Evolutionary conservation across 495 filamentous ascomycete genomes (phyloP), one percentile per base, ranked within the genome.

Genomic region (Zalerion maritima): DNA sequence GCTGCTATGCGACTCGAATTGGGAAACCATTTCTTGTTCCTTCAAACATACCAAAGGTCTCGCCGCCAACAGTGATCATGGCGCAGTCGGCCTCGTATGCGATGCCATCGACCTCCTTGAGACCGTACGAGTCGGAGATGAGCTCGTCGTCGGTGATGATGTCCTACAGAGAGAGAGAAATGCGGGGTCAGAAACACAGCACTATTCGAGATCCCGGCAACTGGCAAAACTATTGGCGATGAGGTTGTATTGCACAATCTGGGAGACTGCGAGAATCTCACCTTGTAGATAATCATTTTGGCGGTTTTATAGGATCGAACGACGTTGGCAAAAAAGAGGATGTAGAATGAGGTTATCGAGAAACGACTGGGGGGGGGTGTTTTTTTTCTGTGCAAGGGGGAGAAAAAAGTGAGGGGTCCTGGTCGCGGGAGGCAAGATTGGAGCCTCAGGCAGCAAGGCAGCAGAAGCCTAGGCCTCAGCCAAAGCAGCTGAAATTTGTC

Each of bases 261-360:
- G 24, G n/a, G 24, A 21, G 22, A 8, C 25, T n/a, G n/a, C 6
- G 25, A 6, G 25, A 24, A 14, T 9, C 68, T 34, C 45, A 89
- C 84, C 66, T 74, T 79, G 75, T 64, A 92, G 54, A 93, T 91
- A 53, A 92, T 75, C 84, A 93, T 93, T 44, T 66, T 79, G 69
- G 42, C 43, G 49, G 55, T 43, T 33, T 40, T 34, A 32, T 28
- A 31, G 36, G n/a, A n/a, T n/a, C n/a, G 27, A 19, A 12, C 33
- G 28, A 32, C 24, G 32, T n/a, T n/a, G n/a, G n/a, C n/a, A n/a
- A n/a, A n/a, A n/a, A n/a, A n/a, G n/a, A n/a, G n/a, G n/a, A n/a
- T n/a, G n/a, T n/a, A n/a, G n/a, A n/a, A n/a, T n/a, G n/a, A n/a
- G n/a, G n/a, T n/a, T n/a, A n/a, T n/a, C n/a, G n/a, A n/a, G n/a